Base-by-base conservation (phyloP, 139 green algal genomes). In the Astrephomene gubernaculifera region DNA sequence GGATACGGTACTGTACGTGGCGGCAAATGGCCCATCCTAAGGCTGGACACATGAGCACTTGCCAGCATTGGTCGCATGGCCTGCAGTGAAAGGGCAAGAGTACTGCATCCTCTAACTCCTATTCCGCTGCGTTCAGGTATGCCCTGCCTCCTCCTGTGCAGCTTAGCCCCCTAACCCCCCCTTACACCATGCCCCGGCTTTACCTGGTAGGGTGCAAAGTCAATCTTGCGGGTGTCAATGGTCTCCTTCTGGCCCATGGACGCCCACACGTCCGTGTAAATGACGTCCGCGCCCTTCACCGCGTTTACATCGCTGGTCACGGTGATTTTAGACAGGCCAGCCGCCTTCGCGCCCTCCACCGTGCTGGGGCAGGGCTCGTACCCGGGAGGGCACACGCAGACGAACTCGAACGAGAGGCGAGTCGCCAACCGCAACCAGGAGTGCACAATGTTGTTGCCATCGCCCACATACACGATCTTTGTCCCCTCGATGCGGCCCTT, bases 361-460 rank as follows among this genome's bases (percentile, higher is more conserved):
- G 97, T 99, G n/a, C 80, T 95, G 21, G 85, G 44, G 86, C 99
- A 97, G 22, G 97, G 97, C 86, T 98, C 94, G 82, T 96, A 98
- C 36, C 96, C 97, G 61, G 96, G 82, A 0, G 97, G 97, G 88
- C 97, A 99, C 6, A 93, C 94, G 88, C 94, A 98, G 9, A 98
- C 93, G 80, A 99, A 98, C 65, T 99, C 94, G 85, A 99, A 96
- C 21, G 93, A 90, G 29, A 99, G 92, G 2, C 93, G 89, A 6
- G 89, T 91, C 36, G 97, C 96, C 35, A 99, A 91, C 27, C 96
- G 92, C 64, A 99, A 86, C 97, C 96, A 99, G 24, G 92, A 97
- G 93, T 99, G 82, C n/a, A 97, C 96, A 75, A 99, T 99, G 93
- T 99, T 99, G 93, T 99, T 99, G 85, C 97, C 97, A 84, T 99